Conservation (phyloP, 768 basidiomycete genomes). For the Leccinum variicolor region DNA sequence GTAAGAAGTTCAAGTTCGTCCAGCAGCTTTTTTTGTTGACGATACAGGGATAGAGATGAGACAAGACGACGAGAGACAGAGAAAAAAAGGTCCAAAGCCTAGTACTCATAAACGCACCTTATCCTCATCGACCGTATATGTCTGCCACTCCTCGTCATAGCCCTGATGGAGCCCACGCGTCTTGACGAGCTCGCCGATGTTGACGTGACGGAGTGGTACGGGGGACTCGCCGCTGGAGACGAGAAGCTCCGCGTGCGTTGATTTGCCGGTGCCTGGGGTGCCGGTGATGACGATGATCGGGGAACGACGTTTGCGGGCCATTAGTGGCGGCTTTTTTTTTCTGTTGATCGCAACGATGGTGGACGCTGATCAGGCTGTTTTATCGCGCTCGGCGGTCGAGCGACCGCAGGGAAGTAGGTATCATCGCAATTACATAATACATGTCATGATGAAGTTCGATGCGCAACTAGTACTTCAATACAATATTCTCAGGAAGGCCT, state of each 20-base stretch:
- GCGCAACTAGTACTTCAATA: no score
- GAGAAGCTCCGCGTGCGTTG: constrained; percentile 87
- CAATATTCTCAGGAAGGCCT: no score
- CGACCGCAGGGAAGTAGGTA: no score
- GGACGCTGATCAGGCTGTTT: background rate
- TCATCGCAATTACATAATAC: background rate
- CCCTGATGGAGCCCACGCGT: constrained; percentile 75
- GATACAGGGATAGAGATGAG: background rate
- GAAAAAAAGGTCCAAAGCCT: no score
- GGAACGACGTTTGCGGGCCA: constrained; percentile 20
- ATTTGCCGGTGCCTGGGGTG: constrained; percentile 95
- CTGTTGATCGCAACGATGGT: no score
- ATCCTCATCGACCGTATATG: constrained; percentile 93
- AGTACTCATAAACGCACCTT: constrained; percentile 69
- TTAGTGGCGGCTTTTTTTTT: background rate
- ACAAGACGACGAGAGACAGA: background rate
- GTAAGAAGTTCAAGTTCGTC: constrained; percentile 82
- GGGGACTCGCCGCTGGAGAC: constrained; percentile 55
- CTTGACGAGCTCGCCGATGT: constrained; percentile 89
- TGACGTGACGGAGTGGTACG: constrained; percentile 73
- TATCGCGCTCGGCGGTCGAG: background rate
- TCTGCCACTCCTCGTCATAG: constrained; percentile 94
- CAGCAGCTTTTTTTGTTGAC: constrained; percentile 52
- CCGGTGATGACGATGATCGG: constrained; percentile 86
- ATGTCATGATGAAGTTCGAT: no score